Evolutionary conservation across 1,284 basidiomycete species (phyloP).

Genomic region (Albatrellus sp.): DNA sequence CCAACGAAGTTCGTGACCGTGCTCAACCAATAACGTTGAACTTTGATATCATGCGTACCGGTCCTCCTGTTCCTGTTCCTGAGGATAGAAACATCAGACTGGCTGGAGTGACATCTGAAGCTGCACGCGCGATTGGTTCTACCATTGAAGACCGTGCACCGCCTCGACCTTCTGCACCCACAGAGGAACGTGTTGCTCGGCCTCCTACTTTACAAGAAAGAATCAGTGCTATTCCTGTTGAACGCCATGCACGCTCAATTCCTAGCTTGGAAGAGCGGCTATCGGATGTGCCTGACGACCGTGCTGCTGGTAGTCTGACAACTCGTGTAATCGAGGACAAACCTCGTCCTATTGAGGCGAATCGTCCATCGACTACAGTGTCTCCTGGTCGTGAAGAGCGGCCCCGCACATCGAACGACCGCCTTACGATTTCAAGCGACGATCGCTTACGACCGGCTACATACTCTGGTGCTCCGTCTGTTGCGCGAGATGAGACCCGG

Average conservation of each 20-base stretch:
- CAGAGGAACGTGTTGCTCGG: slow-evolving; percentile 6
- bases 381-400: slow-evolving; percentile 7
- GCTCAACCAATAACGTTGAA: too few relatives aligned
- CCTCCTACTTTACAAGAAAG: slow-evolving; percentile 17
- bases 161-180: slow-evolving; percentile 2
- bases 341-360: slow-evolving; percentile 9
- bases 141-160: slow-evolving; percentile 5
- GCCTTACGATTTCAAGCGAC: slow-evolving; percentile 10
- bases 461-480: slow-evolving; percentile 14
- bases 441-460: slow-evolving; percentile 12
- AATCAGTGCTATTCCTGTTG: slow-evolving; percentile 10
- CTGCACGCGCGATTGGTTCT: background rate
- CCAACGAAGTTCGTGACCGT: too few relatives aligned
- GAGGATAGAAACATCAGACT: slow-evolving; percentile 5
- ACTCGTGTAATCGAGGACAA: slow-evolving; percentile 1
- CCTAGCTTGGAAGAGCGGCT: slow-evolving; percentile 16
- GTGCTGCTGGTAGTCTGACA: slow-evolving; percentile 4
- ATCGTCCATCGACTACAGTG: slow-evolving; percentile 1
- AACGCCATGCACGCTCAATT: slow-evolving; percentile 10
- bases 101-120: background rate
- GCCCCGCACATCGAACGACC: background rate
- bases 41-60: slow-evolving; percentile 2
- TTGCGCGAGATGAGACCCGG: slow-evolving; percentile 17
- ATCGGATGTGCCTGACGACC: slow-evolving; percentile 13
- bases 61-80: background rate